A percentile compares a stretch with the other conserved stretches of the same genome.
Evolutionary conservation across 2,329 filamentous ascomycete species (phyloP).

Genomic region (Cryphonectria carpinicola): DNA sequence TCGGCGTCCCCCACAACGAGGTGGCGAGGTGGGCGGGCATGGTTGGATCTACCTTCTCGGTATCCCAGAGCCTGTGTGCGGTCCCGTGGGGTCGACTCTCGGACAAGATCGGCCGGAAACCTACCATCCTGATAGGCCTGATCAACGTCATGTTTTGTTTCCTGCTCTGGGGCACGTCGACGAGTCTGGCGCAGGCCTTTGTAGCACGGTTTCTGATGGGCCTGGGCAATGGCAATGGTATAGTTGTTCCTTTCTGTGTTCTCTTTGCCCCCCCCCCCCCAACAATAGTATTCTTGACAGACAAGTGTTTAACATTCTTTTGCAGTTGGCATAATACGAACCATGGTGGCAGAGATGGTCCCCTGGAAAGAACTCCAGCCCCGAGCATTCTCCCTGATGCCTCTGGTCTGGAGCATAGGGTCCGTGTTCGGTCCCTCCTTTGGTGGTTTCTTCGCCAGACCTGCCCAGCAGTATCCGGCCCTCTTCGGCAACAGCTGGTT

Average conservation of each 20-base stretch:
- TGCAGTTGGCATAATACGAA: constrained; percentile 85
- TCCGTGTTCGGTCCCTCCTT: constrained; percentile 87
- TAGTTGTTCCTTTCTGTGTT: constrained; percentile 30
- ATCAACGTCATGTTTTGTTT: constrained; percentile 81
- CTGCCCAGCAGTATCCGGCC: constrained; percentile 72
- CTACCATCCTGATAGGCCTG: constrained; percentile 74
- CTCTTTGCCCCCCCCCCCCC: background rate
- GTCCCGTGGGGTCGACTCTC: constrained; percentile 77
- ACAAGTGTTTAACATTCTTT: background rate
- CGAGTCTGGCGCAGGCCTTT: constrained; percentile 79
- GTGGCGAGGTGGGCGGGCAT: constrained; percentile 82
- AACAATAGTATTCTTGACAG: constrained; percentile 23
- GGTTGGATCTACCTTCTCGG: constrained; percentile 72
- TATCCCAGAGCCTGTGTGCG: constrained; percentile 72
- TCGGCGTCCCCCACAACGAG: constrained; percentile 70
- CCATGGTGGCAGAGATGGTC: constrained; percentile 91
- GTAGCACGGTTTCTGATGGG: constrained; percentile 77
- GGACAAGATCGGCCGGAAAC: constrained; percentile 81
- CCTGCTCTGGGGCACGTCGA: constrained; percentile 82
- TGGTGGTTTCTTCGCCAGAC: constrained; percentile 84
- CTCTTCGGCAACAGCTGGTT: constrained; percentile 70
- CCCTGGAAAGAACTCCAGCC: constrained; percentile 86
- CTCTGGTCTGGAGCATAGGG: constrained; percentile 84
- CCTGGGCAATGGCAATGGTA: constrained; percentile 82
- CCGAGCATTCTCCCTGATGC: constrained; percentile 90